Percentiles rank a stretch among this genome's conserved stretches.
phyloP scores from a whole-genome alignment of 192 early-diverging fungal species.

The Coemansia sp. region DNA sequence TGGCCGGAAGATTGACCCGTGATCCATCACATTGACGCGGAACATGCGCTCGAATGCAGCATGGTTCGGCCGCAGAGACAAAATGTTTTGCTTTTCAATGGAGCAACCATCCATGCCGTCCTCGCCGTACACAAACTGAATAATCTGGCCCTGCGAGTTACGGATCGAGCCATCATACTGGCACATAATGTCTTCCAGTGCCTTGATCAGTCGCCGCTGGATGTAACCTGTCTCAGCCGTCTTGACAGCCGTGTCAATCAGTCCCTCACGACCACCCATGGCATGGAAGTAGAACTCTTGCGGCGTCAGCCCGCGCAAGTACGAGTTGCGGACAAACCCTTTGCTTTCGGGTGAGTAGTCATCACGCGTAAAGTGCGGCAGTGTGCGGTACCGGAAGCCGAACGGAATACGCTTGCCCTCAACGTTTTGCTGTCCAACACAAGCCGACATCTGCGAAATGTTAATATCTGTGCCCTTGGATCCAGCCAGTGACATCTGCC shows the following conservation, averaged over 20 bases:
- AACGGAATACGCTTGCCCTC: constrained; percentile 98
- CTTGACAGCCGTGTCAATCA: constrained; percentile 99
- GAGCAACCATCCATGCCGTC: constrained; percentile 95
- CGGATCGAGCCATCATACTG: constrained; percentile 97
- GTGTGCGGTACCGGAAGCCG: constrained; percentile 89
- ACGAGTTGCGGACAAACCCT: constrained; percentile 58
- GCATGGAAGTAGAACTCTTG: constrained; percentile 99
- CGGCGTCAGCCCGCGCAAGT: constrained; percentile 83
- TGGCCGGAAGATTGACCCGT: constrained; percentile 63
- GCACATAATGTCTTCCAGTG: constrained; percentile 96
- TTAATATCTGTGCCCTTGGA: constrained; percentile 97
- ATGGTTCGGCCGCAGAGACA: constrained; percentile 68
- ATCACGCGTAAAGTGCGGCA: constrained; percentile 98
- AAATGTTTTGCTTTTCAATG: constrained; percentile 81
- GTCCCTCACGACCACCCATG: constrained; percentile 99
- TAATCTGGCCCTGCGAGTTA: constrained; percentile 87
- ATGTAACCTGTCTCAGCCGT: constrained; percentile 99
- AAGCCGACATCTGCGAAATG: constrained; percentile 96
- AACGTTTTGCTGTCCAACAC: constrained; percentile 99
- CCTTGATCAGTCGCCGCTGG: constrained; percentile 97
- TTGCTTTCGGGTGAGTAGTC: constrained; percentile 87
- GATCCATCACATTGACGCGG: constrained; percentile 76
- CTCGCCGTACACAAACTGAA: constrained; percentile 98
- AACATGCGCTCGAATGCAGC: constrained; percentile 75
- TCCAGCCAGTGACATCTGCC: constrained; percentile 94